Evolutionary conservation across 371 early-diverging fungal species (phyloP).

Genomic region (Syncephalastrum monosporum): DNA sequence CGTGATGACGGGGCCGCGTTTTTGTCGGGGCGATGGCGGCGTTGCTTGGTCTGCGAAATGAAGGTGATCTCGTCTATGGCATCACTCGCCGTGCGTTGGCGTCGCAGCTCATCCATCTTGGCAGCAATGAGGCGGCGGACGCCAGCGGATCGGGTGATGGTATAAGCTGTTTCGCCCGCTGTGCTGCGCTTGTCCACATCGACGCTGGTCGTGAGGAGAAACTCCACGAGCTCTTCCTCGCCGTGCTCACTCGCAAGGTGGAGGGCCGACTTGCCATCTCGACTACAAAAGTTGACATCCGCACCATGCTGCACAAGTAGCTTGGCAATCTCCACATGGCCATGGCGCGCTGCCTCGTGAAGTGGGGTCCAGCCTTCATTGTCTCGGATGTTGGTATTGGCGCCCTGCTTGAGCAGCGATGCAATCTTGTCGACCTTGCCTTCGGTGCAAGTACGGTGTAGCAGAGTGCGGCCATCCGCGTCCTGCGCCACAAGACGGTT

Average conservation of each 20-base stretch:
- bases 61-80: constrained; percentile 38
- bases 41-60: constrained; percentile 39
- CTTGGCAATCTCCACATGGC: constrained; percentile 60
- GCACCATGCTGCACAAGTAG: constrained; percentile 73
- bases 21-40: constrained; percentile 19
- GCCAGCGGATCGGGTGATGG: constrained; percentile 41
- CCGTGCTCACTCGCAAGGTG: constrained; percentile 64
- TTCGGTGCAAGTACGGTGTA: constrained; percentile 33
- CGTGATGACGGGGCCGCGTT: constrained; percentile 8
- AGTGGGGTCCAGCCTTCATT: constrained; percentile 72
- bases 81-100: constrained; percentile 31
- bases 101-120: constrained; percentile 42
- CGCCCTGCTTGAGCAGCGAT: constrained; percentile 57
- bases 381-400: constrained; percentile 72
- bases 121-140: constrained; percentile 39
- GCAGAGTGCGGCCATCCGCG: constrained; percentile 23
- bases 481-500: constrained; percentile 34
- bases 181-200: constrained; percentile 54
- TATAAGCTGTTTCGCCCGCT: constrained; percentile 53
- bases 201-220: constrained; percentile 67
- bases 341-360: constrained; percentile 78
- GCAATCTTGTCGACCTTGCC: constrained; percentile 24
- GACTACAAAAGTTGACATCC: constrained; percentile 58
- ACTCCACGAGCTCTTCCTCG: constrained; percentile 61
- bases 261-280: constrained; percentile 67